phyloP scores from a whole-genome alignment of 164 flowering plant genomes.

The Berberis thunbergii region DNA sequence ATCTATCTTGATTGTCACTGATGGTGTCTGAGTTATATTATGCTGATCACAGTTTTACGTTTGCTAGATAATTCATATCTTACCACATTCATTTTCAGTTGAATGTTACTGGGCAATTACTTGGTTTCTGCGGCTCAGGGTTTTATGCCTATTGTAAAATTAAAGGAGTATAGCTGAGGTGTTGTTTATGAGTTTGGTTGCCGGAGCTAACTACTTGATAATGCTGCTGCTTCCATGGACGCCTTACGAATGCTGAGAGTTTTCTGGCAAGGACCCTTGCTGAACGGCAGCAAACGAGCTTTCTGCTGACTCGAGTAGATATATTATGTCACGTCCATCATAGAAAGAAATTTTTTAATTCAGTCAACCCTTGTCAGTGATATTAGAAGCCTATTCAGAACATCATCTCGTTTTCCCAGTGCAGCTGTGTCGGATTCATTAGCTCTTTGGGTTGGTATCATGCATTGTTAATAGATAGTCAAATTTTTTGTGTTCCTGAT shows the following conservation, averaged over 20 bases:
- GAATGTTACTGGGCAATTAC: slow-evolving; percentile 70
- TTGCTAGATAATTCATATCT: background rate
- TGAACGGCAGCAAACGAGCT: no score
- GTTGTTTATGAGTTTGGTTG: background rate
- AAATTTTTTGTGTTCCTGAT: no score
- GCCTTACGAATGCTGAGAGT: background rate
- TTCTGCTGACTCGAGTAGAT: no score
- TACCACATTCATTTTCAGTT: slow-evolving; percentile 30
- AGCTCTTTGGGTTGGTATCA: no score
- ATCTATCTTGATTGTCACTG: background rate
- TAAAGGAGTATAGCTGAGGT: slow-evolving; percentile 29
- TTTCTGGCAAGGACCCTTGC: no score
- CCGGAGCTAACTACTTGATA: background rate
- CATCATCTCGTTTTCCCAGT: no score
- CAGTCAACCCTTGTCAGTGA: no score
- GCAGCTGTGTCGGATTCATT: no score
- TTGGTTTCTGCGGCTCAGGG: slow-evolving; percentile 86
- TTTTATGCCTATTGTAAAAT: slow-evolving; percentile 72
- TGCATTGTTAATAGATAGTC: no score
- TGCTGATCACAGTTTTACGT: background rate
- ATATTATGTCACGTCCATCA: no score
- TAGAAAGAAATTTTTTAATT: no score
- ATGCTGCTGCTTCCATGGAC: background rate
- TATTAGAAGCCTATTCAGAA: no score
- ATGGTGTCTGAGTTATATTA: background rate